Conservation (phyloP, 495 filamentous ascomycete species). For the Trichoderma erinaceum region DNA sequence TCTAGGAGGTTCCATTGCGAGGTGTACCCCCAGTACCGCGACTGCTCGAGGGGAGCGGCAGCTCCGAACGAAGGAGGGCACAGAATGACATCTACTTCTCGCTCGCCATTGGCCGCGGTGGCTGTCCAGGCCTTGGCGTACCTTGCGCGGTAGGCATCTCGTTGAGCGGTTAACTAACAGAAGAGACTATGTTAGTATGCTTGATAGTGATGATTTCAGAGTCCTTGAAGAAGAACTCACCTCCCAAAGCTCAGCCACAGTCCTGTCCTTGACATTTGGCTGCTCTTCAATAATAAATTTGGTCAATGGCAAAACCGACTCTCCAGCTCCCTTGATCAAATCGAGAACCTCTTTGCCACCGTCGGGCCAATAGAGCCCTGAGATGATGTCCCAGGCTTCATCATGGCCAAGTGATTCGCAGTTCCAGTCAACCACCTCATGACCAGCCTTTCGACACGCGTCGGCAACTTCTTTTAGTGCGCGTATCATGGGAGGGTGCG, state of each 20-base stretch:
- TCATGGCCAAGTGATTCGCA: conserved; percentile 47
- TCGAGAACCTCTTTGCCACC: conserved; percentile 41
- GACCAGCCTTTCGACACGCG: conserved; percentile 38
- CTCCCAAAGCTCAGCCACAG: conserved; percentile 23
- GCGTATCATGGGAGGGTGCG: conserved; percentile 2
- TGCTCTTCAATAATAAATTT: conserved; percentile 53
- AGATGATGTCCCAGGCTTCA: conserved; percentile 49
- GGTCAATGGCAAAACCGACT: conserved; percentile 52
- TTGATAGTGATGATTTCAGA: neutral
- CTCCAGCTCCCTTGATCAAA: conserved; percentile 43
- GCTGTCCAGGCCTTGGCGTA: conserved; percentile 22
- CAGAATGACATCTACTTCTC: conserved; percentile 55
- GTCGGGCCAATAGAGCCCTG: conserved; percentile 54
- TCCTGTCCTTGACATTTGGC: conserved; percentile 34
- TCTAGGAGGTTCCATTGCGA: conserved; percentile 60
- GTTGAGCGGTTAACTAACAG: conserved; percentile 22
- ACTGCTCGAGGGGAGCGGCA: conserved; percentile 35
- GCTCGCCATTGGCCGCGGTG: conserved; percentile 15
- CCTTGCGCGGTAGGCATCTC: conserved; percentile 35
- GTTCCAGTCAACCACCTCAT: conserved; percentile 58
- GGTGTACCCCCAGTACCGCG: conserved; percentile 53
- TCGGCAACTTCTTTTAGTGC: neutral
- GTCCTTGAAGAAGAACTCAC: conserved; percentile 10
- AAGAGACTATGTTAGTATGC: neutral
- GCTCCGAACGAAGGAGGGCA: conserved; percentile 50